A percentile compares a stretch with the other conserved stretches of the same genome.
Evolutionary conservation across 208 protist genomes (phyloP).

Genomic region (Angomonas ambiguus): DNA sequence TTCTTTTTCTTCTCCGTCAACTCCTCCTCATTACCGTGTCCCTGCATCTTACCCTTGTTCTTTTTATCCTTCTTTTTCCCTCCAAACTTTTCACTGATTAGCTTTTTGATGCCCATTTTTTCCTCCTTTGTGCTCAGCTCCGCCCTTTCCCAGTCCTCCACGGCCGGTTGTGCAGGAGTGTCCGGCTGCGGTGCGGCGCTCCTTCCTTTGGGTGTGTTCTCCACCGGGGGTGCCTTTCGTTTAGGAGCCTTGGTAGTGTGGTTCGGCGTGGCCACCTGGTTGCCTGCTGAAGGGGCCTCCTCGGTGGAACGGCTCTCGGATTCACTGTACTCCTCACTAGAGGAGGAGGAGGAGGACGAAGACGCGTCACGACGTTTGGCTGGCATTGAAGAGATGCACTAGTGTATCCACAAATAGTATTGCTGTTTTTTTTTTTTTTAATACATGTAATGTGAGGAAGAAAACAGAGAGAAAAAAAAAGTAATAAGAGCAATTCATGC

Average conservation of each 20-base stretch:
- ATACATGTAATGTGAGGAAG: too few relatives aligned
- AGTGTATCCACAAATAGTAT: too few relatives aligned
- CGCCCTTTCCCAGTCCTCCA: not conserved
- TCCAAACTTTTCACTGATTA: slow-evolving; percentile 1
- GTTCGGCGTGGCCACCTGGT: not conserved
- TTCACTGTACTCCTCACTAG: not conserved
- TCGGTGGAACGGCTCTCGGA: not conserved
- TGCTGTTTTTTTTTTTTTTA: too few relatives aligned
- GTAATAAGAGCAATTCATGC: too few relatives aligned
- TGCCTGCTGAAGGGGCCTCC: not conserved
- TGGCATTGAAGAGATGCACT: too few relatives aligned
- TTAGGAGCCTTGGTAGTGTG: too few relatives aligned
- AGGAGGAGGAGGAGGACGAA: too few relatives aligned
- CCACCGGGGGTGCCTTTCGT: too few relatives aligned
- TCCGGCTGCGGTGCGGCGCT: too few relatives aligned
- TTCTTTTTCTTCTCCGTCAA: not conserved
- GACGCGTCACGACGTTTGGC: too few relatives aligned
- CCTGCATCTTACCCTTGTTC: slow-evolving; percentile 3
- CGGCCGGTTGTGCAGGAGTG: too few relatives aligned
- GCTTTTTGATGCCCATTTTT: not conserved
- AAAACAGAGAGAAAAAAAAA: too few relatives aligned
- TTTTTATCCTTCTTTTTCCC: slow-evolving; percentile 3
- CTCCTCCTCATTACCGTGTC: slow-evolving; percentile 15
- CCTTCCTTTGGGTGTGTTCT: not conserved
- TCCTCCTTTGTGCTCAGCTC: not conserved